Conservation (phyloP, 2,329 filamentous ascomycete species). For the Fusarium illudens region DNA sequence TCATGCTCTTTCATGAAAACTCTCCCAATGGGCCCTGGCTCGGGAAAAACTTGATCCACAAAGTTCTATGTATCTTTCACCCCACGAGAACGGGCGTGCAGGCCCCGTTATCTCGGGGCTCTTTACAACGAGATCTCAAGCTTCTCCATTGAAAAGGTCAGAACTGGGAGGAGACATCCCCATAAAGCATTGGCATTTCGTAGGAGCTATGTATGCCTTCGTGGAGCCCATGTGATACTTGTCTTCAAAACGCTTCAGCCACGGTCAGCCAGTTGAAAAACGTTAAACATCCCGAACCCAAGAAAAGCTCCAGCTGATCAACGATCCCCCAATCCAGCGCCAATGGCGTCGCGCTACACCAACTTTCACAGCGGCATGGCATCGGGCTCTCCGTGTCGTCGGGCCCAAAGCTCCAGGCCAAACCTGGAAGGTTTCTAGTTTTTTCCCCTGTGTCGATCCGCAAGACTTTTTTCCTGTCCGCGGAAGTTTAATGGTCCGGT, state of each 20-base stretch:
- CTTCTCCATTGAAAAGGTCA: neutral
- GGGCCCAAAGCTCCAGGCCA: neutral
- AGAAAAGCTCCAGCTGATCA: neutral
- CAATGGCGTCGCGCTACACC: neutral
- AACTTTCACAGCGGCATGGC: neutral
- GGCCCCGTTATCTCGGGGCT: neutral
- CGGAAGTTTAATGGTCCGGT: neutral
- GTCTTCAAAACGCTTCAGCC: neutral
- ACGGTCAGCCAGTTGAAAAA: neutral
- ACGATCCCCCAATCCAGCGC: neutral
- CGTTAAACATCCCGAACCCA: neutral
- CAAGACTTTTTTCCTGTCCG: constrained; percentile 4
- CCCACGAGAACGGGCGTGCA: constrained; percentile 15
- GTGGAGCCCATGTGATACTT: neutral
- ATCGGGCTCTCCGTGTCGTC: constrained; percentile 17
- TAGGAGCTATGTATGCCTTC: neutral
- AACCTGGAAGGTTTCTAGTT: neutral
- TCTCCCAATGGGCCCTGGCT: constrained; percentile 19
- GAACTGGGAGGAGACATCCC: too few relatives aligned
- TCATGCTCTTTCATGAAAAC: constrained; percentile 4
- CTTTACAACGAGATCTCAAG: neutral
- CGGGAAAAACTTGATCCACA: constrained; percentile 43
- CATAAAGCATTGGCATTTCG: neutral
- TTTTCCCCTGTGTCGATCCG: constrained; percentile 7
- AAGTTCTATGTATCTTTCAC: neutral